Evolutionary conservation across 257 asterid species (phyloP).

Genomic region (Prunella vulgaris): DNA sequence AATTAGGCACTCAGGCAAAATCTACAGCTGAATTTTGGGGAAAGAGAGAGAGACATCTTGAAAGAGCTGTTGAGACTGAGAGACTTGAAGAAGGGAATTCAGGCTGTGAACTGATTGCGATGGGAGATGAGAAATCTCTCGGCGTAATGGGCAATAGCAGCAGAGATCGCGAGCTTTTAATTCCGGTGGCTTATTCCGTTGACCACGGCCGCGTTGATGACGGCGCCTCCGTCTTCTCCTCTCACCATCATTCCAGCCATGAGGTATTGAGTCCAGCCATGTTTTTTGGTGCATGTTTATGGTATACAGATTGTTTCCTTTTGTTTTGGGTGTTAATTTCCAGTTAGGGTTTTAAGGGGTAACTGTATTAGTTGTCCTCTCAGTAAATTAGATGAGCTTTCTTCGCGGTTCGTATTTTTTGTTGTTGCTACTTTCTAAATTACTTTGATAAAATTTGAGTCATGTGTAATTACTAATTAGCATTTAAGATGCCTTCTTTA

Average conservation of each 20-base stretch:
- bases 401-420: background rate
- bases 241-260: conserved; percentile 66
- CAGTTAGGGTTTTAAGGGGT: conserved; percentile 26
- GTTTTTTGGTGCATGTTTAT: background rate
- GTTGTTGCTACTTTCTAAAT: background rate
- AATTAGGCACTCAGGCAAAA: background rate
- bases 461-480: conserved; percentile 10
- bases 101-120: conserved; percentile 15
- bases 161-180: conserved; percentile 92
- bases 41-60: too few relatives aligned
- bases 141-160: conserved; percentile 44
- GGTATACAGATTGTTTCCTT: conserved; percentile 3
- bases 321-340: background rate
- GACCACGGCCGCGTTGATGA: conserved; percentile 39
- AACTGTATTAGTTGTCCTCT: background rate
- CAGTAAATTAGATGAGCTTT: conserved; percentile 7
- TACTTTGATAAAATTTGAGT: background rate
- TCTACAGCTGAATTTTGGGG: conserved; percentile 11
- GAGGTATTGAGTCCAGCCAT: conserved; percentile 41
- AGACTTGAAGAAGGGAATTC: conserved; percentile 14
- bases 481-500: conserved; percentile 6
- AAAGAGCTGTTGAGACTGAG: conserved; percentile 21
- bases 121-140: conserved; percentile 80
- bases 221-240: conserved; percentile 44
- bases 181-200: conserved; percentile 67